These are phyloP conservation scores for Hura crepitans DNA, from an alignment of 441 rosid species.

Conservation along the genomic window DNA sequence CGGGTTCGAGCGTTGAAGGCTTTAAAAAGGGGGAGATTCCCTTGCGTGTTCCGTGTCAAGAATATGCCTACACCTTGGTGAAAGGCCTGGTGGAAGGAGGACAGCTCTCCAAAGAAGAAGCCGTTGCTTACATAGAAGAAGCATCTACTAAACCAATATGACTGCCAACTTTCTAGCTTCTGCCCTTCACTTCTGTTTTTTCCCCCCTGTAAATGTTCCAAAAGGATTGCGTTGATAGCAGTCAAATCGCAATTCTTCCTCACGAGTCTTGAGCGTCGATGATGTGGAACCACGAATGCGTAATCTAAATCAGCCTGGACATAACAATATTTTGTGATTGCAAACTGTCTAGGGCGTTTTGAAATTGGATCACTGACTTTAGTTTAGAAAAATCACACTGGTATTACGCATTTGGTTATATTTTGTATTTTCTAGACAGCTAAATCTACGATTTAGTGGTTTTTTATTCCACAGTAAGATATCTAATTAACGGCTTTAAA, in stretches of 20 bases:
- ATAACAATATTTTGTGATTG: not conserved
- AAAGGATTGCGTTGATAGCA: not conserved
- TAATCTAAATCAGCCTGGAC: not conserved
- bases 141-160: constrained; percentile 52
- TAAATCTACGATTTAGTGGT: too few species aligned
- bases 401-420: not conserved
- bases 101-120: constrained; percentile 55
- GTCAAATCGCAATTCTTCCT: too few species aligned
- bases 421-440: too few species aligned
- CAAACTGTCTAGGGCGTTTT: not conserved
- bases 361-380: too few species aligned
- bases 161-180: not conserved
- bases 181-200: not conserved
- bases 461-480: too few species aligned
- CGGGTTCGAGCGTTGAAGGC: constrained; percentile 31
- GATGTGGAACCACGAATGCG: not conserved
- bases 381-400: too few species aligned
- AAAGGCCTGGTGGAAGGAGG: constrained; percentile 79
- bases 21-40: constrained; percentile 53
- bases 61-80: constrained; percentile 47
- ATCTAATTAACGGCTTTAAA: not conserved
- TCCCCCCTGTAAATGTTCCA: not conserved
- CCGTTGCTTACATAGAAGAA: constrained; percentile 51
- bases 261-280: too few species aligned
- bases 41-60: constrained; percentile 40